Base-by-base conservation (phyloP, 345 rosid species). In the Reutealis trisperma region DNA sequence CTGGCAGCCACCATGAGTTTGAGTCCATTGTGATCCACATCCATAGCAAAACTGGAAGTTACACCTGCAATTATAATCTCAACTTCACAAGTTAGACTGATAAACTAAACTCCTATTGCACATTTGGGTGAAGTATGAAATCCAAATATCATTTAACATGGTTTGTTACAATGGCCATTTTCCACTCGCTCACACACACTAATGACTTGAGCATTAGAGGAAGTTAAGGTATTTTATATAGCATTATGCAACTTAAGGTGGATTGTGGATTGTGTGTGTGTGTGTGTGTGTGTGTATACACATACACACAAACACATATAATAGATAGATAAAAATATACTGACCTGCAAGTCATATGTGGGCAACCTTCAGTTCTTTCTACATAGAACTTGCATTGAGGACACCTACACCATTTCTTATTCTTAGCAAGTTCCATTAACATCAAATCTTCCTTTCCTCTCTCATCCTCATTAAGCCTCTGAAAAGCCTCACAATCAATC, bases 31-130 rank as follows among this genome's bases (percentile, higher is more conserved):
- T 30, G 27, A 47, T 63, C 72, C 90, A 62, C 90, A 88, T 45
- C 86, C 83, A 74, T 84, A 88, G 75, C 89, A 88, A 59, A 88
- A 88, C 76, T 84, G 24, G 62, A 83, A 84, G 3, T 57, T 52
- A 73, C 91, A 86, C 84, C 91, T 88, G 82, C 72, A 75, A 70
- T 6, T 72, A 61, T 69, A 74, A 69, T 71, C 66, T 32, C 22
- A 64, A 25, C 18, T 32, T 0, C 51, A 37, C 41, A 37, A 5
- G 6, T 37, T 37, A 37, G 6, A 37, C 6, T 37, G 55, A 11
- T 51, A 9, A 12, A 51, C 6, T 4, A 14, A 25, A 30, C 42
- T 9, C 30, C 16, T 25, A 10, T 12, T 27, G 19, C 30, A 62
- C 37, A 25, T 0, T 11, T 37, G 6, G 6, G 41, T 37, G 41